Evolutionary conservation across 441 rosid species (phyloP).

Genomic region (Hura crepitans): DNA sequence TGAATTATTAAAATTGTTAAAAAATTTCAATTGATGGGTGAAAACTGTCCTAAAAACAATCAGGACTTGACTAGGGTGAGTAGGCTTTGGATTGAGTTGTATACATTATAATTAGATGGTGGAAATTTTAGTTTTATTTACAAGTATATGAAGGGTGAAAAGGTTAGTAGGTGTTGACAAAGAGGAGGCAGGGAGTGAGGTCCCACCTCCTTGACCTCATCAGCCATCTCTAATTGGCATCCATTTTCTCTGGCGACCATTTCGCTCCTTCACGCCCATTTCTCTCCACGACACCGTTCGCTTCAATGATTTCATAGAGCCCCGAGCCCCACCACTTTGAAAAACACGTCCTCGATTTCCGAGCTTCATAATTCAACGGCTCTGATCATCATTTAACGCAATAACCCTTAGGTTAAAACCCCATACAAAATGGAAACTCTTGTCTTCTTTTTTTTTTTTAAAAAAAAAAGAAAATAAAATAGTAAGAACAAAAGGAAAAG

Average conservation of each 20-base stretch:
- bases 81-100: too few species aligned
- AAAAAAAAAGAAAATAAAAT: neutral
- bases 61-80: too few species aligned
- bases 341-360: too few species aligned
- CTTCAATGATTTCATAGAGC: neutral
- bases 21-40: too few species aligned
- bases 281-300: constrained; percentile 11
- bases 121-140: too few species aligned
- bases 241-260: constrained; percentile 23
- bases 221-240: neutral
- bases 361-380: neutral
- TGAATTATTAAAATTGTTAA: too few species aligned
- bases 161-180: too few species aligned
- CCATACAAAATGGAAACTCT: neutral
- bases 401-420: neutral
- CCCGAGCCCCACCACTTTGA: too few species aligned
- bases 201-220: constrained; percentile 17
- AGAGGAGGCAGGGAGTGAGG: constrained; percentile 2
- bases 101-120: too few species aligned
- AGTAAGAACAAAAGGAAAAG: neutral
- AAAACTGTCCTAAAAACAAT: too few species aligned
- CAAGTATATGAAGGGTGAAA: too few species aligned
- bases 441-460: neutral
- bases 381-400: neutral
- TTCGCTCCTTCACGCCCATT: constrained; percentile 4